Base-by-base conservation (phyloP, 352 stramenopile species). In the Globisporangium heterothallicum region DNA sequence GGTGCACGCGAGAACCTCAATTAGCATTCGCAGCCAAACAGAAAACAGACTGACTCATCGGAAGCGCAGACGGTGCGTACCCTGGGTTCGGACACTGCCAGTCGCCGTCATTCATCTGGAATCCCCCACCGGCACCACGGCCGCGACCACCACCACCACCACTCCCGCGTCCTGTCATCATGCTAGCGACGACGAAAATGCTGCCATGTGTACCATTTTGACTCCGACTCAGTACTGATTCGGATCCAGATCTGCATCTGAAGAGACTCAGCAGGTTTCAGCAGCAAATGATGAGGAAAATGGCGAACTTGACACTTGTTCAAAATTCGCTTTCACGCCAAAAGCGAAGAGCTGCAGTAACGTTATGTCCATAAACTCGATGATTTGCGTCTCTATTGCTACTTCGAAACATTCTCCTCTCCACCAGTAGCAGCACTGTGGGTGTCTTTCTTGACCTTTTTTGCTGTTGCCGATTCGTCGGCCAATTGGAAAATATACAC, bases 81-180 rank as follows among this genome's bases (percentile, higher is more conserved):
- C 78, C 76, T 47, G 79, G 73, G 58, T 92, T 92, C n/a, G 82
- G 79, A 43, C 82, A 92, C 48, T 70, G 58, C 82, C 82, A 92
- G 65, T 92, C 79, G 22, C 82, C 79, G 6, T 89, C 76, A 21
- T 61, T 77, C 43, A 73, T 63, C 68, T 78, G 77, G 60, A 69
- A 77, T n/a, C 74, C 61, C 13, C 68, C 68, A 26, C 60, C 49
- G 40, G 67, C 72, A 8, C 72, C 65, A 21, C 64, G 57, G 14
- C 71, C 59, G 25, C 65, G 61, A n/a, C 66, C 61, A 30, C 63
- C 57, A 16, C 68, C 70, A 12, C 61, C 61, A 30, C 63, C 57
- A 16, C 68, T 68, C 9, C 61, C 53, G 7, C 68, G 65, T 41
- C 58, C 59, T 32, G 59, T 63, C 52, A 65, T 69, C 64, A 78